Conservation (phyloP, 257 asterid species). For the Jacaranda mimosifolia region DNA sequence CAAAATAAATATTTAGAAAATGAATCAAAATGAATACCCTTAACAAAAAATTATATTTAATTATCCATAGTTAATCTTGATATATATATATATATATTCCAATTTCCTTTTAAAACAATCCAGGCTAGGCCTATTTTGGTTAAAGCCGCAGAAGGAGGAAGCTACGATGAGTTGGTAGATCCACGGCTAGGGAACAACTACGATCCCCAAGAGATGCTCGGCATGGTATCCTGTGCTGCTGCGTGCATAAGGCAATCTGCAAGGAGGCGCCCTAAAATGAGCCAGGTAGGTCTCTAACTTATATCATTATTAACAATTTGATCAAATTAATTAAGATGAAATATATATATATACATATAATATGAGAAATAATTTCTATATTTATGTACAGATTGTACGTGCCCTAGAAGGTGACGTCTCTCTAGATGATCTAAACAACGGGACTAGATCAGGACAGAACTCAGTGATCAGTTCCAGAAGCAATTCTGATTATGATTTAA, state of each 20-base stretch:
- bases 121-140: slow-evolving; percentile 76
- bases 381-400: slow-evolving; percentile 61
- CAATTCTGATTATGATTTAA: slow-evolving; percentile 47
- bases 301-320: not conserved
- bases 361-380: too few species aligned
- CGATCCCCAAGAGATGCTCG: slow-evolving; percentile 68
- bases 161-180: slow-evolving; percentile 67
- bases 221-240: slow-evolving; percentile 73
- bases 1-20: too few species aligned
- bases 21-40: not conserved
- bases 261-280: slow-evolving; percentile 81
- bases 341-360: not conserved
- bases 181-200: slow-evolving; percentile 55
- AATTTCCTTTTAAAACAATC: not conserved
- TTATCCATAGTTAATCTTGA: not conserved
- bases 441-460: slow-evolving; percentile 46
- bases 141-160: slow-evolving; percentile 58
- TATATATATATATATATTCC: too few species aligned
- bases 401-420: slow-evolving; percentile 84
- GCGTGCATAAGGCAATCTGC: slow-evolving; percentile 74
- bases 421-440: slow-evolving; percentile 60
- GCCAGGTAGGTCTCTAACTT: slow-evolving; percentile 68
- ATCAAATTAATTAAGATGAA: not conserved
- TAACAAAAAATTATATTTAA: not conserved
- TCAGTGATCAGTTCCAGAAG: slow-evolving; percentile 47